phyloP scores from a whole-genome alignment of 2,329 filamentous ascomycete genomes.

The Fonsecaea pedrosoi region DNA sequence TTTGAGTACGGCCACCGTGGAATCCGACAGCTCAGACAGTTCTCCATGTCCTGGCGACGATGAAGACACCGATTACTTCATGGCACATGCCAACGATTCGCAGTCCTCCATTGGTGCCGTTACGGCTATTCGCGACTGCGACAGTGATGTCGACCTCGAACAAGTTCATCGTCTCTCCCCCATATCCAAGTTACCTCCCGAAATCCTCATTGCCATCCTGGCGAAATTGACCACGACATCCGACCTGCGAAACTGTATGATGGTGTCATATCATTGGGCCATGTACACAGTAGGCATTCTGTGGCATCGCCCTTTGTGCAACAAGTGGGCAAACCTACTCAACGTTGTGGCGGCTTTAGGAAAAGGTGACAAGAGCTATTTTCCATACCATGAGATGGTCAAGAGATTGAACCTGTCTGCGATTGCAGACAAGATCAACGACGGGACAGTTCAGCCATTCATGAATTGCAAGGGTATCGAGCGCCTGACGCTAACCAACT shows the following conservation, averaged over 20 bases:
- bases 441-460: slow-evolving; percentile 85
- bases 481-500: slow-evolving; percentile 89
- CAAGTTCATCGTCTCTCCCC: slow-evolving; percentile 75
- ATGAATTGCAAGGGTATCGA: slow-evolving; percentile 88
- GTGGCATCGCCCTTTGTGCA: slow-evolving; percentile 93
- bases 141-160: slow-evolving; percentile 55
- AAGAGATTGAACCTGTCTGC: slow-evolving; percentile 88
- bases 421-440: slow-evolving; percentile 77
- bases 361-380: slow-evolving; percentile 72
- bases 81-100: slow-evolving; percentile 82
- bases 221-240: slow-evolving; percentile 75
- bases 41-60: slow-evolving; percentile 67
- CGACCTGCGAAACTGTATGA: slow-evolving; percentile 86
- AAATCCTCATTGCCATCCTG: slow-evolving; percentile 93
- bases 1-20: slow-evolving; percentile 37
- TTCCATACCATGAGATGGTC: slow-evolving; percentile 87
- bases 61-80: slow-evolving; percentile 94
- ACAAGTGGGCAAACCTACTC: slow-evolving; percentile 80
- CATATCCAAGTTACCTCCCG: slow-evolving; percentile 84
- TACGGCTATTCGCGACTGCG: slow-evolving; percentile 77
- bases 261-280: slow-evolving; percentile 94
- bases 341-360: slow-evolving; percentile 77
- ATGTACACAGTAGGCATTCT: slow-evolving; percentile 89
- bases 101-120: slow-evolving; percentile 82
- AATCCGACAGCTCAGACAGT: slow-evolving; percentile 41